Conservation (phyloP, 345 rosid genomes). For the Arabis alpina region DNA sequence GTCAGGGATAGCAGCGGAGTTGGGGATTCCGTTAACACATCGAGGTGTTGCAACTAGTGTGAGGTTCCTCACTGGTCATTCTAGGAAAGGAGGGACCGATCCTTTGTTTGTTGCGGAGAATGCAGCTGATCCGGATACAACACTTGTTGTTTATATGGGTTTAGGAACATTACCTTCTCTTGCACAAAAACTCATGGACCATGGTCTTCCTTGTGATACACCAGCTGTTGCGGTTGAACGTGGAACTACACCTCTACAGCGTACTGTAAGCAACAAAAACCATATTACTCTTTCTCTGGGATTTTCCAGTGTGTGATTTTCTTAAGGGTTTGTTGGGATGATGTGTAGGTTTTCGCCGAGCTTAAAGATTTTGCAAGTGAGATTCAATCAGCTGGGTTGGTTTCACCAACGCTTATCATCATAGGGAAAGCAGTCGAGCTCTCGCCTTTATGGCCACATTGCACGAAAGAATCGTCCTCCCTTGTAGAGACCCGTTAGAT, state of each 20-base stretch:
- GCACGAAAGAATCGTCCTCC: constrained; percentile 47
- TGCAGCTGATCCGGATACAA: constrained; percentile 91
- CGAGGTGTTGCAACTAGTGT: constrained; percentile 89
- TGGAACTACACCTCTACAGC: constrained; percentile 84
- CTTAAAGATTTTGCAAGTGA: constrained; percentile 71
- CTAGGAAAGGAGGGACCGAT: constrained; percentile 86
- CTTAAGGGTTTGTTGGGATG: constrained; percentile 1
- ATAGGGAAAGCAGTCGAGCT: constrained; percentile 89
- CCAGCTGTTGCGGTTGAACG: constrained; percentile 95
- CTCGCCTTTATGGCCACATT: constrained; percentile 79
- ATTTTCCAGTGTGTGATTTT: not conserved
- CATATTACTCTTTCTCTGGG: not conserved
- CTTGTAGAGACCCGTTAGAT: constrained; percentile 49
- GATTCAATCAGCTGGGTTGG: constrained; percentile 60
- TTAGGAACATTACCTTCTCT: constrained; percentile 90
- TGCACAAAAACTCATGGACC: constrained; percentile 76
- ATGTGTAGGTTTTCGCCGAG: constrained; percentile 75
- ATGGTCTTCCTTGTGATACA: constrained; percentile 77
- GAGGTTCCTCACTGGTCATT: constrained; percentile 90
- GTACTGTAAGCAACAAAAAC: constrained; percentile 56
- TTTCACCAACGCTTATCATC: constrained; percentile 82
- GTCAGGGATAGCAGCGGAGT: constrained; percentile 94
- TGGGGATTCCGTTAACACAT: constrained; percentile 94
- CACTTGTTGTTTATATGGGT: constrained; percentile 95
- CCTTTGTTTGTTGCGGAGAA: constrained; percentile 86